phyloP scores from a whole-genome alignment of 345 rosid species.

The Camelina sativa region DNA sequence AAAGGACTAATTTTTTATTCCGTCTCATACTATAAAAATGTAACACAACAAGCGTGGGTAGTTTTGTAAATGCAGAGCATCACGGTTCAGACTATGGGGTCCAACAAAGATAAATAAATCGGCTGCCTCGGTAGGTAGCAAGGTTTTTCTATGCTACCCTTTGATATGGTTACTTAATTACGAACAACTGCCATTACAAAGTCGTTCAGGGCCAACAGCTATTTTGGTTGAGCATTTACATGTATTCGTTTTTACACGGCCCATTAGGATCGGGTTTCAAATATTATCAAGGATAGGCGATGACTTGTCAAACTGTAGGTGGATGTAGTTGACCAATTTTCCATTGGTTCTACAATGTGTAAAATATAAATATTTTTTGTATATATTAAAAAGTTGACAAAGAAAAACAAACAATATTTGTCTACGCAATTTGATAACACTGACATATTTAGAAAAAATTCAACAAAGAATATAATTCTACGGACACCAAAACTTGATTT shows the following conservation, averaged over 20 bases:
- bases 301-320: too few species aligned
- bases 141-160: slow-evolving; percentile 18
- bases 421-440: too few species aligned
- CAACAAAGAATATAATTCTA: too few species aligned
- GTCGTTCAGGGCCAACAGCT: not conserved
- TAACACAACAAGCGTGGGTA: not conserved
- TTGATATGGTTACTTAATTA: not conserved
- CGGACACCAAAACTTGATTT: too few species aligned
- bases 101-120: slow-evolving; percentile 7
- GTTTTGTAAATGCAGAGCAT: not conserved
- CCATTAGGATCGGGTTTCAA: not conserved
- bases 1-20: too few species aligned
- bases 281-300: too few species aligned
- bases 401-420: too few species aligned
- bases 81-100: not conserved
- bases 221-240: not conserved
- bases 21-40: not conserved
- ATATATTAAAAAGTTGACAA: too few species aligned
- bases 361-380: too few species aligned
- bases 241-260: not conserved
- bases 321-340: too few species aligned
- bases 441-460: too few species aligned
- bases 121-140: not conserved
- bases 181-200: not conserved
- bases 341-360: too few species aligned